phyloP scores from a whole-genome alignment of 169 alveolate genomes.

The Sarcocystis neurona region DNA sequence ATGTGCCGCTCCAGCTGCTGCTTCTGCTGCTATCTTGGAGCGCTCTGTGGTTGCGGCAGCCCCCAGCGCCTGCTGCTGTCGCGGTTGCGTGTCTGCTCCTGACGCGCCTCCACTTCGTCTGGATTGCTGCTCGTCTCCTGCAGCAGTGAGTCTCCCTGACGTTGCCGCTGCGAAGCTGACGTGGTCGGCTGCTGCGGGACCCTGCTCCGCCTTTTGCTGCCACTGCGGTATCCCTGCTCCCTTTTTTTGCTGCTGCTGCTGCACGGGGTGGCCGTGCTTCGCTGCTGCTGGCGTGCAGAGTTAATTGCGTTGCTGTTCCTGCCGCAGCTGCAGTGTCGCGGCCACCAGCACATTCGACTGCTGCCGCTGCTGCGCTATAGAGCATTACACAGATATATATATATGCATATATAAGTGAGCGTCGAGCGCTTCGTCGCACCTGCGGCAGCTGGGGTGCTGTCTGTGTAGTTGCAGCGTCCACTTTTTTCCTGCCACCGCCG shows the following conservation, averaged over 20 bases:
- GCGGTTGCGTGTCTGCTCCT: conserved; percentile 15
- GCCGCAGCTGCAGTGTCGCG: too few relatives aligned
- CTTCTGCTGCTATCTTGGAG: conserved; percentile 2
- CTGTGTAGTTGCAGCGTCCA: not conserved
- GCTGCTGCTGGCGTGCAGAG: too few relatives aligned
- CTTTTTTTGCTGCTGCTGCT: too few relatives aligned
- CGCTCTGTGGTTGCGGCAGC: conserved; percentile 1
- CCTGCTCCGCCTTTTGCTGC: too few relatives aligned
- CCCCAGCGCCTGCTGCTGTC: not conserved
- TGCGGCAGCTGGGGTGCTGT: not conserved
- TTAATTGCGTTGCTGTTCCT: too few relatives aligned
- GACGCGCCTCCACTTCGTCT: conserved; percentile 34
- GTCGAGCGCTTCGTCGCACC: not conserved
- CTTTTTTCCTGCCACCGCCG: not conserved
- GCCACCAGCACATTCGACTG: too few relatives aligned
- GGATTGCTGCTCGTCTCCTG: not conserved
- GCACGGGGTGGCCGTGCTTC: too few relatives aligned
- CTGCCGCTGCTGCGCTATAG: too few relatives aligned
- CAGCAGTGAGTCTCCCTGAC: not conserved
- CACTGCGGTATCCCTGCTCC: too few relatives aligned
- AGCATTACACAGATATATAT: not conserved
- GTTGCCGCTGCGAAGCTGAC: too few relatives aligned
- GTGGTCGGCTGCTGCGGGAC: too few relatives aligned
- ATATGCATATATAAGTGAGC: not conserved
- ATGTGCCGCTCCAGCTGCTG: not conserved